These are phyloP conservation scores for Coccomyxa sp. DNA, from an alignment of 139 green algal species.

Conservation along the genomic window DNA sequence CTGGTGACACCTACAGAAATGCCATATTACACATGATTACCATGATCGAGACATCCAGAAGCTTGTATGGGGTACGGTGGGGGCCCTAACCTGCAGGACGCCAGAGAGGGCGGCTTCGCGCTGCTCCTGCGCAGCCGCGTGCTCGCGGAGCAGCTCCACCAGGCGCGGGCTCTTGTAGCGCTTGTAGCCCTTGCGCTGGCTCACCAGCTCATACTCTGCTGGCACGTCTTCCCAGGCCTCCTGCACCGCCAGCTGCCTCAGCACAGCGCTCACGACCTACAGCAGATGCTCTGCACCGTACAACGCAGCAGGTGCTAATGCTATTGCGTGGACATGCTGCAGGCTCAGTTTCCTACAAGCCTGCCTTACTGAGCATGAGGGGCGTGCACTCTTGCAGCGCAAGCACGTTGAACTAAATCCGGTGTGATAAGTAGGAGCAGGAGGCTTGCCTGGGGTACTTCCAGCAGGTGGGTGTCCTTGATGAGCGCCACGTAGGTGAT, in stretches of 20 bases:
- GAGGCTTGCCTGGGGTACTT: slow-evolving; percentile 66
- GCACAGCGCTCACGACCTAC: too few species aligned
- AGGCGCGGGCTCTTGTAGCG: slow-evolving; percentile 54
- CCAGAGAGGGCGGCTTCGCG: slow-evolving; percentile 54
- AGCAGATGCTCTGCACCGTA: background rate
- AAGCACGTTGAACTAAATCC: background rate
- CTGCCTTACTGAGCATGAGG: too few species aligned
- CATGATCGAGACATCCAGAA: too few species aligned
- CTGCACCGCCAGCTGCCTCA: background rate
- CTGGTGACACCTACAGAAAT: too few species aligned
- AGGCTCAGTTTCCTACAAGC: too few species aligned
- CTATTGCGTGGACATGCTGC: background rate
- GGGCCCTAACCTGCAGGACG: slow-evolving; percentile 50
- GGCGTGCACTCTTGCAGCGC: too few species aligned
- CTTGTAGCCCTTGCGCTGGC: slow-evolving; percentile 75
- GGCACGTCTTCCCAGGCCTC: background rate
- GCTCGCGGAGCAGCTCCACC: slow-evolving; percentile 48
- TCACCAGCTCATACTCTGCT: slow-evolving; percentile 43
- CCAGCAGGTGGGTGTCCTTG: slow-evolving; percentile 87
- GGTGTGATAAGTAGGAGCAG: background rate
- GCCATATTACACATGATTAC: too few species aligned
- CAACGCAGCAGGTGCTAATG: background rate
- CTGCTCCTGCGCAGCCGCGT: slow-evolving; percentile 34
- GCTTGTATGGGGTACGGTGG: too few species aligned
- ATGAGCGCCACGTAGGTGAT: slow-evolving; percentile 69